A percentile compares a stretch with the other conserved stretches of the same genome.
These are phyloP conservation scores for Camellia granthamiana DNA, from an alignment of 148 eudicot species.

Conservation along the genomic window DNA sequence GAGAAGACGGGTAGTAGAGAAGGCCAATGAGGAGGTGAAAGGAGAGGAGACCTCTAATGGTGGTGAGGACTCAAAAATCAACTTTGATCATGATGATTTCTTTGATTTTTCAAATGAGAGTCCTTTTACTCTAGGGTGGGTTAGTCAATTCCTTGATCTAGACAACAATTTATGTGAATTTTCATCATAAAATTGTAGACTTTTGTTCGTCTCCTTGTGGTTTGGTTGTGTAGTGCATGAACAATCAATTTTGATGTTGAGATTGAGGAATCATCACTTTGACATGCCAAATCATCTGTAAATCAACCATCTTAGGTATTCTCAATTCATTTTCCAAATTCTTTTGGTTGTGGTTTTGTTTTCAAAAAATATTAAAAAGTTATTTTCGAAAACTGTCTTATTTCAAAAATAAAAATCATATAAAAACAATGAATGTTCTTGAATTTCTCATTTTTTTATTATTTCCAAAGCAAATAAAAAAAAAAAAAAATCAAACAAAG, in stretches of 20 bases:
- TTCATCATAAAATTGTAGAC: not conserved
- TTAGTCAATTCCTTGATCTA: conserved; percentile 33
- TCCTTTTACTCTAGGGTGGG: conserved; percentile 45
- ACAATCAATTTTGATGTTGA: not conserved
- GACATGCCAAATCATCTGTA: not conserved
- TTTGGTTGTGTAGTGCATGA: not conserved
- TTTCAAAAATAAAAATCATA: no score
- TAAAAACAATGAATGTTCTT: no score
- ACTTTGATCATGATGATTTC: conserved; percentile 35
- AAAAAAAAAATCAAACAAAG: no score
- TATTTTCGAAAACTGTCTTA: no score
- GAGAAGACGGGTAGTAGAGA: conserved; percentile 14
- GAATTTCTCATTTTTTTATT: no score
- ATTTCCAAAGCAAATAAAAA: no score
- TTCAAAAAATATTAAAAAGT: no score
- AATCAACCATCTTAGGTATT: not conserved
- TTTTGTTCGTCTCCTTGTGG: not conserved
- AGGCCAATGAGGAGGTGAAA: conserved; percentile 3
- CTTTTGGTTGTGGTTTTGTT: not conserved
- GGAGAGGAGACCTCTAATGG: conserved; percentile 9
- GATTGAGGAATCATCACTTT: not conserved
- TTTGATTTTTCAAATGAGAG: conserved; percentile 61
- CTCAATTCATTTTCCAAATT: not conserved
- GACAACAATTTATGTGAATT: conserved; percentile 19
- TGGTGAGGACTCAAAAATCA: conserved; percentile 3